A percentile compares a stretch with the other conserved stretches of the same genome.
Conservation (phyloP, 192 early-diverging fungal species). For the Tieghemiomyces parasiticus region DNA sequence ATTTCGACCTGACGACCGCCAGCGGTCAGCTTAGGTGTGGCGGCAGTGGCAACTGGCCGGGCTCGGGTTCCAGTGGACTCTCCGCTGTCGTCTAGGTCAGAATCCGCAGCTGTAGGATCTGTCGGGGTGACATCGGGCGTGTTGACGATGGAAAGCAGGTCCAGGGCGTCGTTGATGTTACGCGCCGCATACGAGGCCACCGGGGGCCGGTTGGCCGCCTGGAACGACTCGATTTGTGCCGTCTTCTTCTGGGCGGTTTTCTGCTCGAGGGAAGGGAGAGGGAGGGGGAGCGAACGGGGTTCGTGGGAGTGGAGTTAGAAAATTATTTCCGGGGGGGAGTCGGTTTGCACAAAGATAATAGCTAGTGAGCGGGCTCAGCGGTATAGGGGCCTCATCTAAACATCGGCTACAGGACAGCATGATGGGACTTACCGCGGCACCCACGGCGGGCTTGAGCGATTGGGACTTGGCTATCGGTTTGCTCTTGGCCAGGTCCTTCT, state of each 20-base stretch:
- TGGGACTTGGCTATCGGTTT: neutral
- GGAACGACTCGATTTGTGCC: slow-evolving; percentile 27
- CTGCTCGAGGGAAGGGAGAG: slow-evolving; percentile 13
- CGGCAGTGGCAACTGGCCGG: neutral
- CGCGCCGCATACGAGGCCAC: slow-evolving; percentile 60
- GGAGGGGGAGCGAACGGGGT: too few species aligned
- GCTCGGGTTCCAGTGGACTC: slow-evolving; percentile 9
- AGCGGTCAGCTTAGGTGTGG: neutral
- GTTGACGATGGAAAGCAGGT: slow-evolving; percentile 41
- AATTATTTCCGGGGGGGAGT: too few species aligned
- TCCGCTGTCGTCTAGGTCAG: slow-evolving; percentile 13
- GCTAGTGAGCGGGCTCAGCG: too few species aligned
- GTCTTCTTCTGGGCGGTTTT: slow-evolving; percentile 43
- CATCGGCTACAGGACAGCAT: too few species aligned
- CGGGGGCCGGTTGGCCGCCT: slow-evolving; percentile 19
- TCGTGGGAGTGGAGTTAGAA: too few species aligned
- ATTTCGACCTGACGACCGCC: slow-evolving; percentile 33
- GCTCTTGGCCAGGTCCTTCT: slow-evolving; percentile 21
- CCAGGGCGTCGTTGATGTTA: slow-evolving; percentile 76
- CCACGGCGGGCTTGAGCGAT: neutral
- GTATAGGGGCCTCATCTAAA: too few species aligned
- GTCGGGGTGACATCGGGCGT: slow-evolving; percentile 15
- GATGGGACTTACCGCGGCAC: slow-evolving; percentile 2
- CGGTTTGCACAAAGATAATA: too few species aligned
- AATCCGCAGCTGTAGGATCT: slow-evolving; percentile 12